Percentiles rank a stretch among this genome's conserved stretches.
Conservation (phyloP, 1,284 basidiomycete species). For the Pseudozyma thailandica region DNA sequence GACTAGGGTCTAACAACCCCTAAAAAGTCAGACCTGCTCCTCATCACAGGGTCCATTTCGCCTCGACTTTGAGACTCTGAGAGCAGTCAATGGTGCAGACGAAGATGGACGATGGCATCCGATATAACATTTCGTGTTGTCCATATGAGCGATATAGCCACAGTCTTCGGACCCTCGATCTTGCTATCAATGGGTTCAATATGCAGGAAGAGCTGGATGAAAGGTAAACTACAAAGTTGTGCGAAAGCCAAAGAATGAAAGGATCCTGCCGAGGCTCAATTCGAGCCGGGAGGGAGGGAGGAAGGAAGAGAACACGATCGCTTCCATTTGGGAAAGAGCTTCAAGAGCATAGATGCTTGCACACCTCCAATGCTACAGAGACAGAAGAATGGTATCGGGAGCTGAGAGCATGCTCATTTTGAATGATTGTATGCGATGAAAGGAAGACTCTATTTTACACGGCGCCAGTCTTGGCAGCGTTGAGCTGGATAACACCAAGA, state of each 20-base stretch:
- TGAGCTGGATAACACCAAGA: conserved; percentile 70
- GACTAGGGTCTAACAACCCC: too few relatives aligned
- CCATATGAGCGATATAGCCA: too few relatives aligned
- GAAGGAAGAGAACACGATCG: too few relatives aligned
- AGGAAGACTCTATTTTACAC: conserved; percentile 23
- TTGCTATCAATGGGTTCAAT: not conserved
- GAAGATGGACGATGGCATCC: too few relatives aligned
- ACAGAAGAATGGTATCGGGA: conserved; percentile 16
- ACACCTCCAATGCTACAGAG: not conserved
- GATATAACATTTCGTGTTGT: too few relatives aligned
- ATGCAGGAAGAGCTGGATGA: conserved; percentile 19
- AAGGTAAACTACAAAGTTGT: conserved; percentile 26
- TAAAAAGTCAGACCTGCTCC: too few relatives aligned
- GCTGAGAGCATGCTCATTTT: conserved; percentile 26
- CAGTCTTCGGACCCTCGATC: too few relatives aligned
- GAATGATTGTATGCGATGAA: conserved; percentile 1
- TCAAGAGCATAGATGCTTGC: not conserved
- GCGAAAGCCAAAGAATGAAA: not conserved
- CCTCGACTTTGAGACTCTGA: too few relatives aligned
- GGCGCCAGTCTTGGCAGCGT: conserved; percentile 63
- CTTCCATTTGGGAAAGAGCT: not conserved
- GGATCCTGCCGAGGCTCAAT: too few relatives aligned
- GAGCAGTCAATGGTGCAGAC: too few relatives aligned
- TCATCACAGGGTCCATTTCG: too few relatives aligned
- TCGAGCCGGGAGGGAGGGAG: too few relatives aligned